Base-by-base conservation (phyloP, 805 yeast genomes). In the Yamadazyma sp. region DNA sequence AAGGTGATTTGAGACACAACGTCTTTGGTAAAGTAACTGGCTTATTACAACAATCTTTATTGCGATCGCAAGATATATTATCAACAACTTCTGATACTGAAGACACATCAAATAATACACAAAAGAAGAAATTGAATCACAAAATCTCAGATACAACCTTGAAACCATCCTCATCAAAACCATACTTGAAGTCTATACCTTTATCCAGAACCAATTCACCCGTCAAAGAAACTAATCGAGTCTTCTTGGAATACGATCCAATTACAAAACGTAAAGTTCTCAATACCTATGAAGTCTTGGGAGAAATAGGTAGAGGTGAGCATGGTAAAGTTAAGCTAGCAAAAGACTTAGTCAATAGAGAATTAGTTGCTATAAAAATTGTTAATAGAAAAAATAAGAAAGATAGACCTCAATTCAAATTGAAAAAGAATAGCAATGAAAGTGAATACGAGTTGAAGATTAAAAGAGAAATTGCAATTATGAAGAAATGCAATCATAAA, bases 311-410 rank as follows among this genome's bases (percentile, higher is more conserved):
- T 8, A 72, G 85, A 23, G 98, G 98, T n/a, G 96, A 89, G 57
- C 98, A 91, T 60, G 98, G 98, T n/a, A 91, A 87, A 57, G 98
- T 93, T 27, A 93, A 93, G 56, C 70, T 93, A 13, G 98, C 95
- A 0, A 75, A 75, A 40, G 91, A 89, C 54, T 59, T 81, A 36
- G 69, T 74, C n/a, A 59, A 72, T 5, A 68, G 73, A 29, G 79
- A 74, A 45, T 65, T 77, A 21, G 95, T 87, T n/a, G 98, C 98
- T 3, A 88, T 93, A 37, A 93, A 93, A 56, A 86, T 93, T 33
- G 87, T 93, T 28, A 89, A 86, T 60, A 72, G 97, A 36, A 77
- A 77, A 33, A 50, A 59, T 22, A 65, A 57, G 41, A 53, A 49
- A 30, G 65, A 61, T 25, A 46, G 69, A 30, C 66, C 64, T 18